phyloP scores from a whole-genome alignment of 495 filamentous ascomycete genomes.

The Aspergillus affinis region DNA sequence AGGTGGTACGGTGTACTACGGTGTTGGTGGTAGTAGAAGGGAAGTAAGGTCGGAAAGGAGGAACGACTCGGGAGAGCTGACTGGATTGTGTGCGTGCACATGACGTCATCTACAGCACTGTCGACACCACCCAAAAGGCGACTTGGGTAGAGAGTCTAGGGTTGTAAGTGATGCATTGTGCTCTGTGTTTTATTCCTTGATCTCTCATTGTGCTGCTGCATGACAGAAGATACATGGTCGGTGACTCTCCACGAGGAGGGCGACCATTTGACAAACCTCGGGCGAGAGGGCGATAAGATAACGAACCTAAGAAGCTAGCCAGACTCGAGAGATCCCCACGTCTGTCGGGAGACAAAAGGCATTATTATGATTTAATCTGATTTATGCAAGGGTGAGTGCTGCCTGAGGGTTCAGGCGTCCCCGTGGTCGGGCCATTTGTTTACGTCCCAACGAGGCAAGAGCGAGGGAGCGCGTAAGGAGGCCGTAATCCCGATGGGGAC shows the following conservation, averaged over 20 bases:
- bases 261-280: no score
- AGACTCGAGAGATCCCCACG: no score
- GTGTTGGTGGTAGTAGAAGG: not conserved
- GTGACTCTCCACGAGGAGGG: no score
- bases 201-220: no score
- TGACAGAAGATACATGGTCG: no score
- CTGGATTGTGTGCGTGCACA: not conserved
- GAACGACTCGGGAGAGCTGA: not conserved
- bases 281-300: not conserved
- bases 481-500: not conserved
- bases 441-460: not conserved
- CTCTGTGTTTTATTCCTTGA: no score
- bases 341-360: no score
- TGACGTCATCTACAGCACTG: not conserved
- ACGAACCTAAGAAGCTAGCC: not conserved
- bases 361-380: no score
- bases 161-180: no score
- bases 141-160: not conserved
- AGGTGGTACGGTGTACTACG: no score
- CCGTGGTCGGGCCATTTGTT: not conserved
- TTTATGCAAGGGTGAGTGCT: not conserved
- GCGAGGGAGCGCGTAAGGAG: not conserved
- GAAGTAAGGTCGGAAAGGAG: not conserved
- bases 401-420: not conserved
- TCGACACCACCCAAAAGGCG: not conserved